Conservation (phyloP, 441 rosid species). For the Manihot esculenta region DNA sequence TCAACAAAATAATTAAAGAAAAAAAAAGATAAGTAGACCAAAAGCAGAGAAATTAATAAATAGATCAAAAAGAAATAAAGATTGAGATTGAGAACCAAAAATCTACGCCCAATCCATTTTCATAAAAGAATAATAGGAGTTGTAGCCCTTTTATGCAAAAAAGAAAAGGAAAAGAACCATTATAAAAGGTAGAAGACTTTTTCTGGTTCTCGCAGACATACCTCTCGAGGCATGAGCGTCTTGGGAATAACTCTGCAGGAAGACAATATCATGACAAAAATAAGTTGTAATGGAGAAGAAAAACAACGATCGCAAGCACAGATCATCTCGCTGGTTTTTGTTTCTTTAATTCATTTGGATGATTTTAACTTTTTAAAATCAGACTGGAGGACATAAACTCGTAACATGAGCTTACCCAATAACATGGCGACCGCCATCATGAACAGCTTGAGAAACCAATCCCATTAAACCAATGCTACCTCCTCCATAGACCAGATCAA, state of each 20-base stretch:
- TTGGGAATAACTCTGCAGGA: constrained; percentile 97
- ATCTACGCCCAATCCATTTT: constrained; percentile 18
- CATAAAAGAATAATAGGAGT: background rate
- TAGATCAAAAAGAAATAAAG: constrained; percentile 26
- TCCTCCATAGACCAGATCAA: constrained; percentile 95
- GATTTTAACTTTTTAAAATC: background rate
- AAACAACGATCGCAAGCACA: constrained; percentile 20
- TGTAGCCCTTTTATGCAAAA: constrained; percentile 2
- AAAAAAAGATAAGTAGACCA: constrained; percentile 1
- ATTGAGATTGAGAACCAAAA: constrained; percentile 23
- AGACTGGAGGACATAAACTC: background rate
- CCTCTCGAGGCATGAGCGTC: constrained; percentile 99
- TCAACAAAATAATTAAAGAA: background rate
- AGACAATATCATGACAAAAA: constrained; percentile 72
- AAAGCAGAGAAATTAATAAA: constrained; percentile 25
- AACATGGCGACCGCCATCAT: constrained; percentile 96
- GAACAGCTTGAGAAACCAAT: constrained; percentile 88
- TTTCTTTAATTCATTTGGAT: constrained; percentile 16
- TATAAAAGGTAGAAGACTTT: constrained; percentile 46
- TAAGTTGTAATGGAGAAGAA: constrained; percentile 34
- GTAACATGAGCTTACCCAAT: constrained; percentile 57
- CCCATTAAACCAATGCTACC: constrained; percentile 99
- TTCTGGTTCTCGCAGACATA: constrained; percentile 53
- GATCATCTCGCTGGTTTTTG: constrained; percentile 31
- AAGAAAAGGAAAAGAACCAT: constrained; percentile 18